These are phyloP conservation scores for Lignosus rhinocerotis DNA, from an alignment of 1,284 basidiomycete species.

Conservation along the genomic window DNA sequence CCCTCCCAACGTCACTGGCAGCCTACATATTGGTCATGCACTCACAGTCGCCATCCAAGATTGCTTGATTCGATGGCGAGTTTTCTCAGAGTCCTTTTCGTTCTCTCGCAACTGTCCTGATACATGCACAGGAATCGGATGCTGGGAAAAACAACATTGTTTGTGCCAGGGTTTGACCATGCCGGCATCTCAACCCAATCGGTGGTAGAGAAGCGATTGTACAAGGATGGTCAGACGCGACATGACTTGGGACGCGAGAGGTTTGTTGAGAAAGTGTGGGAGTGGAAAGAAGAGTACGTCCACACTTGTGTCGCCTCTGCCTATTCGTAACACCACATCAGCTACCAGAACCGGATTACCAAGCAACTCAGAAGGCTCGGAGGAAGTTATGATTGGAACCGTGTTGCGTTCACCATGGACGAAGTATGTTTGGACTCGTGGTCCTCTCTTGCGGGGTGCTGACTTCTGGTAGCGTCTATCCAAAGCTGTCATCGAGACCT, in stretches of 20 bases:
- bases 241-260: slow-evolving; percentile 94
- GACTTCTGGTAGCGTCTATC: slow-evolving; percentile 57
- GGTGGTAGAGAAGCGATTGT: slow-evolving; percentile 93
- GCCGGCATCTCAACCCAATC: slow-evolving; percentile 99
- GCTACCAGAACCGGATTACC: slow-evolving; percentile 91
- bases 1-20: slow-evolving; percentile 98
- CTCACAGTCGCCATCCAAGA: slow-evolving; percentile 95
- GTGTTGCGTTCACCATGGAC: slow-evolving; percentile 96
- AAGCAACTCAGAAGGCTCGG: slow-evolving; percentile 90
- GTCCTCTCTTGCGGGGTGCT: neutral
- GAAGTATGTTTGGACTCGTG: slow-evolving; percentile 50
- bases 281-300: slow-evolving; percentile 94
- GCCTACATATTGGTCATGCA: slow-evolving; percentile 95
- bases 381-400: slow-evolving; percentile 92
- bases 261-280: slow-evolving; percentile 91
- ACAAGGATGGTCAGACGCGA: slow-evolving; percentile 83
- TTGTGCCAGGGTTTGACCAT: slow-evolving; percentile 96
- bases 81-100: slow-evolving; percentile 12
- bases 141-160: slow-evolving; percentile 91
- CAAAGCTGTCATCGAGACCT: slow-evolving; percentile 90
- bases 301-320: slow-evolving; percentile 8
- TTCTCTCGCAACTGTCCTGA: neutral
- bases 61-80: slow-evolving; percentile 81
- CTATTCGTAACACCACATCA: slow-evolving; percentile 32
- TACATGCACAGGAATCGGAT: slow-evolving; percentile 81